A percentile compares a stretch with the other conserved stretches of the same genome.
These are phyloP conservation scores for Mitragyna speciosa DNA, from an alignment of 257 asterid genomes.

Conservation along the genomic window DNA sequence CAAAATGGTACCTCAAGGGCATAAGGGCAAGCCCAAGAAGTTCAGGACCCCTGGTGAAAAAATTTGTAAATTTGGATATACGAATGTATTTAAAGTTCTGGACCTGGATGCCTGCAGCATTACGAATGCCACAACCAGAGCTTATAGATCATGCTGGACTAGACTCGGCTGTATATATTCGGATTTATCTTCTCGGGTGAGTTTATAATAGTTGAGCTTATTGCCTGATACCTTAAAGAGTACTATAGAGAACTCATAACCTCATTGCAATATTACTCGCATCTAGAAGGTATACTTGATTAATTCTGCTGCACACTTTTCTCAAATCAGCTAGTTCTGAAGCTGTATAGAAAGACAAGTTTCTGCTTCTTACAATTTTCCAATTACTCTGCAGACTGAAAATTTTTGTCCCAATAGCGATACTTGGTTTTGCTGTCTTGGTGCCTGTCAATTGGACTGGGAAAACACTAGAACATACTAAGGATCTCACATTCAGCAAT, in stretches of 20 bases:
- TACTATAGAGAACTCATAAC: too few species aligned
- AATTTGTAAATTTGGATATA: conserved; percentile 51
- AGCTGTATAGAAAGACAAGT: background rate
- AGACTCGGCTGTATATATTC: conserved; percentile 73
- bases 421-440: conserved; percentile 66
- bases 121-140: conserved; percentile 82
- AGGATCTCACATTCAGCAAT: conserved; percentile 64
- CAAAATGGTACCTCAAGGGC: conserved; percentile 85
- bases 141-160: conserved; percentile 91
- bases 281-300: background rate
- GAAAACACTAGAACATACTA: conserved; percentile 39
- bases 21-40: conserved; percentile 59
- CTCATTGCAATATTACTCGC: background rate
- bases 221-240: background rate
- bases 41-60: conserved; percentile 43
- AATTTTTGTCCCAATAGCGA: conserved; percentile 70
- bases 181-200: conserved; percentile 91
- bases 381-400: conserved; percentile 59
- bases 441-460: conserved; percentile 94
- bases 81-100: conserved; percentile 59
- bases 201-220: conserved; percentile 18
- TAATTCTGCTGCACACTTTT: background rate
- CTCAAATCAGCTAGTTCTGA: conserved; percentile 4
- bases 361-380: background rate
- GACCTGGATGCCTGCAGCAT: conserved; percentile 91